A percentile compares a stretch with the other conserved stretches of the same genome.
phyloP scores from a whole-genome alignment of 179 eudicot genomes.

The Gypsophila paniculata region DNA sequence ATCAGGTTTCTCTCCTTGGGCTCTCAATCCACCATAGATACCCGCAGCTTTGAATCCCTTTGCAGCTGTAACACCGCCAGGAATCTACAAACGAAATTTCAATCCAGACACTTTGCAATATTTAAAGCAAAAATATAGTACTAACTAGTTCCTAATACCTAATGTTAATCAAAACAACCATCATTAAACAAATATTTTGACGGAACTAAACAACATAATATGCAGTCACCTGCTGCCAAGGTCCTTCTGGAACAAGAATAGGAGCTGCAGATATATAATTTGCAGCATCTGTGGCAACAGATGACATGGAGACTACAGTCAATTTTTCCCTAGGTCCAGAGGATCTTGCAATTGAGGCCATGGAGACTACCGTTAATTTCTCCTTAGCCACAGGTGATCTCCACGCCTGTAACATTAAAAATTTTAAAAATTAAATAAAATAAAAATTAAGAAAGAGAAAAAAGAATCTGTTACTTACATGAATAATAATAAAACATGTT shows the following conservation, averaged over 20 bases:
- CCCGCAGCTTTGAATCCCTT: conserved; percentile 95
- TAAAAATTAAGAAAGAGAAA: neutral
- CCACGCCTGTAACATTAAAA: conserved; percentile 26
- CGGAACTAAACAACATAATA: neutral
- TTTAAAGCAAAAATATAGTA: neutral
- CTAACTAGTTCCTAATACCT: neutral
- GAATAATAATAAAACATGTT: neutral
- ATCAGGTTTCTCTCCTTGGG: conserved; percentile 90
- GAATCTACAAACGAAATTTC: conserved; percentile 41
- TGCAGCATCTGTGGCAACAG: conserved; percentile 39
- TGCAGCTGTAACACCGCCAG: conserved; percentile 92
- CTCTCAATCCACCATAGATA: conserved; percentile 83
- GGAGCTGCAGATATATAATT: conserved; percentile 78
- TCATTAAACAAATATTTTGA: neutral
- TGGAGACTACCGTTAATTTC: conserved; percentile 8
- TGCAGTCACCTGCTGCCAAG: conserved; percentile 70
- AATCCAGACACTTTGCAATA: neutral
- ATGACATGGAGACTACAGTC: conserved; percentile 37
- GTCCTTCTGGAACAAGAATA: conserved; percentile 76
- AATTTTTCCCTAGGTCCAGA: conserved; percentile 17
- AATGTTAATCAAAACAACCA: neutral
- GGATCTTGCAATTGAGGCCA: conserved; percentile 18
- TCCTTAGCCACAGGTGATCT: conserved; percentile 22
- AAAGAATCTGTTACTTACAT: neutral
- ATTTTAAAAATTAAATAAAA: neutral